Evolutionary conservation across 2,329 filamentous ascomycete species (phyloP).

Genomic region (Cadophora sp.): DNA sequence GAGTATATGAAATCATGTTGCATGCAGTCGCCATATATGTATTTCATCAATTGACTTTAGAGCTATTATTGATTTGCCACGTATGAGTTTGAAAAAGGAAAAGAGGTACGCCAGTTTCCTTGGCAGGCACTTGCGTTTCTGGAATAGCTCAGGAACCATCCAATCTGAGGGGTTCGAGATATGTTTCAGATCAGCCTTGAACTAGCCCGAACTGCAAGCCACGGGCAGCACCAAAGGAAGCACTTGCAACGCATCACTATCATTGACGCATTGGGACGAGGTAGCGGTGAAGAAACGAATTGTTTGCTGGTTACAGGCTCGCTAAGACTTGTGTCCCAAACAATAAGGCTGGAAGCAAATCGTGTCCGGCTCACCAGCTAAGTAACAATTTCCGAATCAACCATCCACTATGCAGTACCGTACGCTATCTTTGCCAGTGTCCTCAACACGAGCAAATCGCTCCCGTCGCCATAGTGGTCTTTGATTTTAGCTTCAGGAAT

Average conservation of each 20-base stretch:
- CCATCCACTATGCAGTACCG: too few species aligned
- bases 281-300: neutral
- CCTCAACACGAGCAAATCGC: too few species aligned
- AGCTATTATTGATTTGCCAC: neutral
- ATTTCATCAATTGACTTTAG: neutral
- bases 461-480: too few species aligned
- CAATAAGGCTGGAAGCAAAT: neutral
- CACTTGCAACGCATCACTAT: neutral
- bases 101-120: neutral
- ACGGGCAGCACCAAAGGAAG: neutral
- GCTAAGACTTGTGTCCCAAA: neutral
- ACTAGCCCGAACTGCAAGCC: slow-evolving; percentile 6
- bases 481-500: too few species aligned
- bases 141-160: neutral
- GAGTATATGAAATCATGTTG: neutral
- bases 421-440: too few species aligned
- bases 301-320: neutral
- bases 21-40: neutral
- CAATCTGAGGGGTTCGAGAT: neutral
- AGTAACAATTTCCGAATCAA: too few species aligned
- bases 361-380: too few species aligned
- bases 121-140: neutral
- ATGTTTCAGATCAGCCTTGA: neutral
- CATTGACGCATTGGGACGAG: neutral
- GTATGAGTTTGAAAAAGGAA: slow-evolving; percentile 1